These are phyloP conservation scores for Solanum pimpinellifolium DNA, from an alignment of 257 asterid genomes.

Conservation along the genomic window DNA sequence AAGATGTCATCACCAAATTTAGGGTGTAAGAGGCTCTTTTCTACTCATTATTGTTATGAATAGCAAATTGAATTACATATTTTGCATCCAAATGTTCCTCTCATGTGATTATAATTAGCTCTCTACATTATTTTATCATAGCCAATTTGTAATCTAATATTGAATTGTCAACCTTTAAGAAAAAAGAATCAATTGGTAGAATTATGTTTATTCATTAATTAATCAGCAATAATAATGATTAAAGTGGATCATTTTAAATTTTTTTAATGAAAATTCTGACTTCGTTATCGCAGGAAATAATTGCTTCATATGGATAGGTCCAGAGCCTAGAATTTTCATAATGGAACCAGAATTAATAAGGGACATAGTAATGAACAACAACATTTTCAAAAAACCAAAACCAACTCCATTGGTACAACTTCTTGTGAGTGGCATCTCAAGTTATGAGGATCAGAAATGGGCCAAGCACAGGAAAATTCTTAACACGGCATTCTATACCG, in stretches of 20 bases:
- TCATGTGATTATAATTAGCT: neutral
- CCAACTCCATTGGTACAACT: conserved; percentile 39
- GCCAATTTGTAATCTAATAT: neutral
- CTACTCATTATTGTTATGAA: neutral
- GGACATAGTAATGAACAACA: conserved; percentile 24
- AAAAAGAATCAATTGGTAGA: neutral
- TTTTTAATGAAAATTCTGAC: neutral
- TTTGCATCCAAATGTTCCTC: neutral
- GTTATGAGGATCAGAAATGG: conserved; percentile 49
- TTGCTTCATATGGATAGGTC: conserved; percentile 46
- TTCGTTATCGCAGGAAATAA: conserved; percentile 20
- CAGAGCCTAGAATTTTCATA: conserved; percentile 26
- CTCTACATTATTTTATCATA: neutral
- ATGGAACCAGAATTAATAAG: conserved; percentile 35
- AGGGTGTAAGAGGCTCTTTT: neutral
- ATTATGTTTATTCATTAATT: neutral
- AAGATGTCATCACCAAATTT: neutral
- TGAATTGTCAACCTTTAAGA: neutral
- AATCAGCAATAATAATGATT: neutral
- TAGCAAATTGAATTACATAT: neutral
- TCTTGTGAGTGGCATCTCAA: conserved; percentile 32
- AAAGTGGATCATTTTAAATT: neutral
- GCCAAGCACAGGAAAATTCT: conserved; percentile 48
- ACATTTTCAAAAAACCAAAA: conserved; percentile 33
- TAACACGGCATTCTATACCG: conserved; percentile 41